phyloP scores from a whole-genome alignment of 192 early-diverging fungal genomes.

The Rhizoclosmatium sp. region DNA sequence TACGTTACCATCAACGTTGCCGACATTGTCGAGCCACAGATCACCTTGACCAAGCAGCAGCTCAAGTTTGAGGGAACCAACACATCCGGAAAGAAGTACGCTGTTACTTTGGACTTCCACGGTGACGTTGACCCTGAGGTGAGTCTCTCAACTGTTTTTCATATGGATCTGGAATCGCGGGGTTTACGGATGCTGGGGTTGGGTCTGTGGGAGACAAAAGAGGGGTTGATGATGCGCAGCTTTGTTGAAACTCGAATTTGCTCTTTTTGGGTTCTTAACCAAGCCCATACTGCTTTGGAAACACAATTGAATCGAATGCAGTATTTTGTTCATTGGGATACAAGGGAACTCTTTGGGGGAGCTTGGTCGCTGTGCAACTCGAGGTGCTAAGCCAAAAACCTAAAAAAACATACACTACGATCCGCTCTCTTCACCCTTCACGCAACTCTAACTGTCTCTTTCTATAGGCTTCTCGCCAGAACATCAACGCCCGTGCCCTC shows the following conservation, averaged over 20 bases:
- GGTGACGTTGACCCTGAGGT: constrained; percentile 77
- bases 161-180: not conserved
- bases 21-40: constrained; percentile 66
- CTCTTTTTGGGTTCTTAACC: not conserved
- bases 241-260: no score
- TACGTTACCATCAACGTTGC: constrained; percentile 83
- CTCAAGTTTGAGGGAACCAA: constrained; percentile 72
- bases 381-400: not conserved
- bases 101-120: constrained; percentile 77
- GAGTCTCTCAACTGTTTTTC: constrained; percentile 25
- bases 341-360: not conserved
- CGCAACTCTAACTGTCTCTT: not conserved
- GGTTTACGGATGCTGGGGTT: no score
- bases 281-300: not conserved
- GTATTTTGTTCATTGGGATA: not conserved
- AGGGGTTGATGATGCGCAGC: not conserved
- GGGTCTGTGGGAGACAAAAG: no score
- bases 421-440: not conserved
- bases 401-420: not conserved
- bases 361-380: no score
- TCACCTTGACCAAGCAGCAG: constrained; percentile 62
- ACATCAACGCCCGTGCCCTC: constrained; percentile 70
- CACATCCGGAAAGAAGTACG: constrained; percentile 71
- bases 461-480: constrained; percentile 68
- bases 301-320: no score